Evolutionary conservation across 495 filamentous ascomycete species (phyloP).

Genomic region (Apodospora peruviana): DNA sequence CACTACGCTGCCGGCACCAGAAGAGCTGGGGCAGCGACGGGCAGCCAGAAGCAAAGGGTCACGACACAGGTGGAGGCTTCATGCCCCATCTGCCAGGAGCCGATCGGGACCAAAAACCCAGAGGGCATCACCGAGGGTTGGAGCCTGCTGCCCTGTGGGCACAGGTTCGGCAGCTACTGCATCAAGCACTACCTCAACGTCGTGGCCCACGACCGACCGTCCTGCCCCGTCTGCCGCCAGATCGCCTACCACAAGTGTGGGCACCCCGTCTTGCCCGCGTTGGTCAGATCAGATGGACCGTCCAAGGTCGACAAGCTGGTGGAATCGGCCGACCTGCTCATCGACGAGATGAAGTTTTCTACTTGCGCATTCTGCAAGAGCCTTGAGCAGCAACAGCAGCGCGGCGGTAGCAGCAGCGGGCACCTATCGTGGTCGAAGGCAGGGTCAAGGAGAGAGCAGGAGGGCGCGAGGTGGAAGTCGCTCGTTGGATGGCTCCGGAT

Average conservation of each 20-base stretch:
- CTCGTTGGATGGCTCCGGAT: slow-evolving; percentile 5
- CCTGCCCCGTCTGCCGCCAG: slow-evolving; percentile 37
- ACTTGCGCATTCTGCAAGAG: slow-evolving; percentile 12
- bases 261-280: slow-evolving; percentile 29
- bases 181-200: slow-evolving; percentile 40
- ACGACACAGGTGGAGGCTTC: slow-evolving; percentile 20
- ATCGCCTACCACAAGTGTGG: slow-evolving; percentile 34
- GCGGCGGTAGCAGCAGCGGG: neutral
- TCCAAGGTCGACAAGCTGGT: neutral
- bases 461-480: neutral
- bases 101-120: slow-evolving; percentile 25
- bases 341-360: neutral
- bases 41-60: slow-evolving; percentile 9
- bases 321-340: neutral
- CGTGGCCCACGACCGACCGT: slow-evolving; percentile 26
- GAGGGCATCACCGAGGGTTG: slow-evolving; percentile 37
- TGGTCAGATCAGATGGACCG: slow-evolving; percentile 1
- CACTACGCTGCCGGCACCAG: slow-evolving; percentile 6
- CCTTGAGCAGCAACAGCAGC: too few species aligned
- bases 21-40: too few species aligned
- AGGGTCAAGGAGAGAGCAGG: neutral
- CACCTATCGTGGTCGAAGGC: neutral
- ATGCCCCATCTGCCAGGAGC: slow-evolving; percentile 42
- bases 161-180: slow-evolving; percentile 40
- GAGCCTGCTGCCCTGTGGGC: slow-evolving; percentile 39